Evolutionary conservation across 257 asterid species (phyloP).

Genomic region (Rubia yunnanensis): DNA sequence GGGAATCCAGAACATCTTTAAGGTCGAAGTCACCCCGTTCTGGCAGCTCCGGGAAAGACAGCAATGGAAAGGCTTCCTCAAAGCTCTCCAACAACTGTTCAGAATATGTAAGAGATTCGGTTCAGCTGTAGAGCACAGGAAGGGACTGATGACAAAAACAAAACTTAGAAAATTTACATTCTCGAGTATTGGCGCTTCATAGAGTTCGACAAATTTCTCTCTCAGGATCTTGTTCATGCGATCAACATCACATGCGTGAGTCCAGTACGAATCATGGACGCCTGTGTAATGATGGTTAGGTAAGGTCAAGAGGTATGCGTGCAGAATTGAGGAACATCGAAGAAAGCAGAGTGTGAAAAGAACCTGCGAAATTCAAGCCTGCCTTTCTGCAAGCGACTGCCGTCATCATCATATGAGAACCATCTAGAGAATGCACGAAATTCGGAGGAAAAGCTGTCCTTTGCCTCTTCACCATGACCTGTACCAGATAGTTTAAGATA

Average conservation of each 20-base stretch:
- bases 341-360: conserved; percentile 6
- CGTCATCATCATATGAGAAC: conserved; percentile 99
- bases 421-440: conserved; percentile 94
- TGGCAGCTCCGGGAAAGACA: conserved; percentile 83
- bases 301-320: conserved; percentile 1
- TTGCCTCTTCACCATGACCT: conserved; percentile 92
- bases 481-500: conserved; percentile 1
- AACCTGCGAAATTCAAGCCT: conserved; percentile 93
- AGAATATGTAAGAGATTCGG: conserved; percentile 15
- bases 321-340: conserved; percentile 7
- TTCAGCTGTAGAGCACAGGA: background rate
- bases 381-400: conserved; percentile 86
- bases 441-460: conserved; percentile 96
- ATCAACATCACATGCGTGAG: conserved; percentile 94
- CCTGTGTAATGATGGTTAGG: conserved; percentile 45
- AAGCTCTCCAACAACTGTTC: conserved; percentile 76
- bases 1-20: conserved; percentile 63
- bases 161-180: conserved; percentile 41
- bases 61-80: conserved; percentile 61
- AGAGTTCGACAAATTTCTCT: conserved; percentile 84
- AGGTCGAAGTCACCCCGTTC: conserved; percentile 84
- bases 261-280: conserved; percentile 98
- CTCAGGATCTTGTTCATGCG: conserved; percentile 63
- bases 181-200: conserved; percentile 74
- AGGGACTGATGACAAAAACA: background rate